Evolutionary conservation across 805 yeast genomes (phyloP).

Genomic region (Ogataea parapolymorpha): DNA sequence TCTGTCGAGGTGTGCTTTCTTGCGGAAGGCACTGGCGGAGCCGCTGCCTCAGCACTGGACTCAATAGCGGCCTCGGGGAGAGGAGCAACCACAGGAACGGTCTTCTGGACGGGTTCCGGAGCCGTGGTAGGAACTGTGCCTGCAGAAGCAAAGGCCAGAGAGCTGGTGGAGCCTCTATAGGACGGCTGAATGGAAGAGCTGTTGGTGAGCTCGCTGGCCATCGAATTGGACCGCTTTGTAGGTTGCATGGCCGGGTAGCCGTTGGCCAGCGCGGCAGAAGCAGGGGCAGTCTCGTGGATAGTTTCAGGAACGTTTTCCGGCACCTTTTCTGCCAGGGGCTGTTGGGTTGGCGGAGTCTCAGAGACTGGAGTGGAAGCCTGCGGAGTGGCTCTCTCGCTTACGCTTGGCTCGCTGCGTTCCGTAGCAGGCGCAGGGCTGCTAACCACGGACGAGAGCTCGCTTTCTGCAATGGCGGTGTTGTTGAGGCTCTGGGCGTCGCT

Average conservation of each 20-base stretch:
- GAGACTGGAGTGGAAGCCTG: constrained; percentile 1
- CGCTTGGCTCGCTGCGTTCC: constrained; percentile 1
- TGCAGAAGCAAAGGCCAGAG: constrained; percentile 8
- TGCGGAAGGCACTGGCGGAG: constrained; percentile 35
- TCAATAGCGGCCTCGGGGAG: not conserved
- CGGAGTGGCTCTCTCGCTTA: not conserved
- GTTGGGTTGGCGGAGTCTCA: not conserved
- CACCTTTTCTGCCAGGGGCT: not conserved
- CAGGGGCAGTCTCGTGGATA: constrained; percentile 3
- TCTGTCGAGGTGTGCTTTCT: constrained; percentile 30
- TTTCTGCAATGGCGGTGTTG: constrained; percentile 29
- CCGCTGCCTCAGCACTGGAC: constrained; percentile 11
- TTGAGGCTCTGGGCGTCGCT: constrained; percentile 9
- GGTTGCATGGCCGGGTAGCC: constrained; percentile 32
- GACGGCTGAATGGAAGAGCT: constrained; percentile 25
- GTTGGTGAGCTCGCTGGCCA: constrained; percentile 17
- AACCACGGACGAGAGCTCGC: constrained; percentile 31
- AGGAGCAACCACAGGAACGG: constrained; percentile 9
- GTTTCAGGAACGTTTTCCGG: constrained; percentile 1
- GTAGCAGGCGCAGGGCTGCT: constrained; percentile 9
- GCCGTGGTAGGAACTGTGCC: constrained; percentile 20
- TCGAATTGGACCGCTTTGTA: constrained; percentile 29
- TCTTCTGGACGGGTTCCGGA: constrained; percentile 7
- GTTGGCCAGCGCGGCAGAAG: constrained; percentile 5
- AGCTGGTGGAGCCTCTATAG: constrained; percentile 14